phyloP scores from a whole-genome alignment of 495 filamentous ascomycete species.

The Hypoxylon crocopeplum region DNA sequence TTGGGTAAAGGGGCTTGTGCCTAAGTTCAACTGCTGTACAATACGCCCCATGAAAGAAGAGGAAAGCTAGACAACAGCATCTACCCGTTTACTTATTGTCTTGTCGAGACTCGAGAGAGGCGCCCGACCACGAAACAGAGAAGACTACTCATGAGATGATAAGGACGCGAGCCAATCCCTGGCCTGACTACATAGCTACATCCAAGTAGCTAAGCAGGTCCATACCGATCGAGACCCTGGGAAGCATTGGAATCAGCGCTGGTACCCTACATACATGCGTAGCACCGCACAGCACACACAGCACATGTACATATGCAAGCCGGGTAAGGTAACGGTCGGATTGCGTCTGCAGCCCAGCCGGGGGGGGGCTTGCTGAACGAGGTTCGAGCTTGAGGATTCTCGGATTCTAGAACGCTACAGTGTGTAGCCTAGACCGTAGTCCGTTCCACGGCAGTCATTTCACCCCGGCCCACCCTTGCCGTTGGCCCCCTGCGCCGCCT shows the following conservation, averaged over 20 bases:
- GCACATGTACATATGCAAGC: slow-evolving; percentile 22
- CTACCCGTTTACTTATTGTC: no score
- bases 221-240: slow-evolving; percentile 12
- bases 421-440: slow-evolving; percentile 30
- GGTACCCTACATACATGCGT: slow-evolving; percentile 16
- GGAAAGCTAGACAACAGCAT: no score
- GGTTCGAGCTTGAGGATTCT: slow-evolving; percentile 11
- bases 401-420: slow-evolving; percentile 28
- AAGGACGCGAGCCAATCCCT: slow-evolving; percentile 10
- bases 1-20: no score
- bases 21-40: no score
- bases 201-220: no score
- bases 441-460: slow-evolving; percentile 36
- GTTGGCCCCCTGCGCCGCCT: slow-evolving; percentile 33
- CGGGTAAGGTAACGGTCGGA: slow-evolving; percentile 24
- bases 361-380: background rate
- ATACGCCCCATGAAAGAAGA: no score
- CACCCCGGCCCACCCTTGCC: slow-evolving; percentile 31
- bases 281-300: background rate
- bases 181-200: background rate
- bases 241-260: background rate
- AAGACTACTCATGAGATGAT: background rate
- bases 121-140: slow-evolving; percentile 7
- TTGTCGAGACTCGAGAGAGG: background rate
- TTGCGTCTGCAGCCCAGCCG: slow-evolving; percentile 22